Evolutionary conservation across 2,329 filamentous ascomycete species (phyloP).

Genomic region (Capronia epimyces): DNA sequence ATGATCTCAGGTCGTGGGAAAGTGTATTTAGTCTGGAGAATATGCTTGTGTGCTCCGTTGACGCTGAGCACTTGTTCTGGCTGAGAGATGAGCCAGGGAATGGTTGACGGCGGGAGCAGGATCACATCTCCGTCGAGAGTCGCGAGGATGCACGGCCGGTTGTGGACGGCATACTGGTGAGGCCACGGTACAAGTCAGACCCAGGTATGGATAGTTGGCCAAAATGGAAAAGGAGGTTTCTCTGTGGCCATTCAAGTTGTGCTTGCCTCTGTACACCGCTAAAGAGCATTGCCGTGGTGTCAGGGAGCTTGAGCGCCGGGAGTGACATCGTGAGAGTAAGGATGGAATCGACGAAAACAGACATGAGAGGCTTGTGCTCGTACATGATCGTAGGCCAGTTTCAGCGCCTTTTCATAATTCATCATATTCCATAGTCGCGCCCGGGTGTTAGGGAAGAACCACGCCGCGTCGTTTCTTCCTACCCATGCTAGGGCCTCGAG

Average conservation of each 20-base stretch:
- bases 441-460: conserved; percentile 6
- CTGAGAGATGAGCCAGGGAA: conserved; percentile 40
- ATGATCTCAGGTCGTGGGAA: conserved; percentile 36
- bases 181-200: background rate
- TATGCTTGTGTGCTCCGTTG: conserved; percentile 35
- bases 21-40: conserved; percentile 36
- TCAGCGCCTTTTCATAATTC: conserved; percentile 13
- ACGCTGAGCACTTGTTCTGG: conserved; percentile 39
- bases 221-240: background rate
- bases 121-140: conserved; percentile 23
- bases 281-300: no score
- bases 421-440: conserved; percentile 7
- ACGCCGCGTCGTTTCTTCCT: conserved; percentile 2
- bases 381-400: conserved; percentile 10
- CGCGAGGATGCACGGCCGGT: conserved; percentile 8
- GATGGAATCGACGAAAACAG: background rate
- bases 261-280: no score
- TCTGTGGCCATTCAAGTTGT: no score
- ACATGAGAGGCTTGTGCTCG: no score
- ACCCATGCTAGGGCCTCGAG: conserved; percentile 11
- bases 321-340: no score
- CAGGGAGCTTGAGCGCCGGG: no score
- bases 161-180: conserved; percentile 8
- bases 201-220: background rate
- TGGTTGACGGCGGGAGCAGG: conserved; percentile 34